phyloP scores from a whole-genome alignment of 2,329 filamentous ascomycete species.

The Colletotrichum paranaense region DNA sequence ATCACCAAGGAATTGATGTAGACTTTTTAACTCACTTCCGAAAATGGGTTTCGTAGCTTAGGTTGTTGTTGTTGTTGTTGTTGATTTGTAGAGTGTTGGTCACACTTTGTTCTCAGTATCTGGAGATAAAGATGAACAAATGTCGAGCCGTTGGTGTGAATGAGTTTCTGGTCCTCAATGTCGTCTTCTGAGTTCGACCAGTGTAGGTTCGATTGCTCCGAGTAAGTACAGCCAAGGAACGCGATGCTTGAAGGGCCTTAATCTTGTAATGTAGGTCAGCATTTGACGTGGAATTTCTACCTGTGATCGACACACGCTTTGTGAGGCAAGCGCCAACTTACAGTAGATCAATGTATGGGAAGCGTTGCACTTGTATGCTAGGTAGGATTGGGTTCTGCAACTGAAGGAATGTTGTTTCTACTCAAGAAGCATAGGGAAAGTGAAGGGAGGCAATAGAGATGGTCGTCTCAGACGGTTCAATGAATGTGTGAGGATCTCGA shows the following conservation, averaged over 20 bases:
- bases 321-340: neutral
- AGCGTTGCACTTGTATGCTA: neutral
- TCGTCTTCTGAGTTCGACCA: neutral
- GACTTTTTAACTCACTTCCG: neutral
- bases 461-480: neutral
- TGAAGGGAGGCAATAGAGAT: neutral
- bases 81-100: neutral
- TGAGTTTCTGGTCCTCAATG: neutral
- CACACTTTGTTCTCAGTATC: neutral
- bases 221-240: neutral
- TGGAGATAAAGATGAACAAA: neutral
- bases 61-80: neutral
- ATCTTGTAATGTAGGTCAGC: no score
- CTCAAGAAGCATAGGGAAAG: neutral
- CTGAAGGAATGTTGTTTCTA: neutral
- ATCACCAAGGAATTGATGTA: neutral
- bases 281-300: no score
- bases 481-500: neutral
- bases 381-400: neutral
- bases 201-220: neutral
- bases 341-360: neutral
- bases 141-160: neutral
- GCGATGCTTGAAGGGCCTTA: neutral
- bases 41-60: neutral
- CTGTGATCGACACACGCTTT: no score